Evolutionary conservation across 768 basidiomycete genomes (phyloP), one percentile per base, ranked within the genome.

Genomic region (Panus rudis): DNA sequence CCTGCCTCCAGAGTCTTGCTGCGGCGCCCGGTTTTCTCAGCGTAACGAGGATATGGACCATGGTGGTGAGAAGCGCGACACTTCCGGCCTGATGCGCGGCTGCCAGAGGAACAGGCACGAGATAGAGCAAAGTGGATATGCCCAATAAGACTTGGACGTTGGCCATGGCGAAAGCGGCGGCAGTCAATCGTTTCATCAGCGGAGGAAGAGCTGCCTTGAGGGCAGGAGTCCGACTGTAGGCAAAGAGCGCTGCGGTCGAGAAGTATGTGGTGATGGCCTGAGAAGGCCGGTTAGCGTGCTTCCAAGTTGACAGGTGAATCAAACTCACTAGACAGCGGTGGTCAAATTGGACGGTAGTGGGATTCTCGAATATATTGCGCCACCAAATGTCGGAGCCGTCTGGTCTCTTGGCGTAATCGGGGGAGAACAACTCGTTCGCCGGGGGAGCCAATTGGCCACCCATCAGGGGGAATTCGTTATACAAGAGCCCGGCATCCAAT

Each of bases 381-480:
- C 92, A 94, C 84, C 86, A 93, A n/a, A 77, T 58, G 56, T 96
- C 92, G 1, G 77, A 78, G 49, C 75, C 69, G 59, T 88, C 84
- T 0, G 66, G 53, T 23, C 62, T 75, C 60, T 81, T 79, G 6
- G 91, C 78, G 60, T 96, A 98, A 6, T 70, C 67, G 1, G 73
- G 57, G 21, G 87, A 80, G 58, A 93, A 78, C 20, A 99, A 74
- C 61, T 98, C 96, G 27, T 82, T 76, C 6, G 68, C 48, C 0
- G 92, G 92, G 3, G 96, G 96, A 3, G 78, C 75, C 13, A 97
- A 62, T 13, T 80, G 74, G 6, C 86, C 92, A 27, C 91, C 94
- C 94, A 99, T 99, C 4, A 84, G 65, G 0, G 96, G 96, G 67
- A 96, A 99, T 58, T 98, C 94, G 58, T 99, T 99, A 66, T 98